These are phyloP conservation scores for Aureobasidium subglaciale DNA, from an alignment of 2,329 filamentous ascomycete genomes.

Conservation along the genomic window DNA sequence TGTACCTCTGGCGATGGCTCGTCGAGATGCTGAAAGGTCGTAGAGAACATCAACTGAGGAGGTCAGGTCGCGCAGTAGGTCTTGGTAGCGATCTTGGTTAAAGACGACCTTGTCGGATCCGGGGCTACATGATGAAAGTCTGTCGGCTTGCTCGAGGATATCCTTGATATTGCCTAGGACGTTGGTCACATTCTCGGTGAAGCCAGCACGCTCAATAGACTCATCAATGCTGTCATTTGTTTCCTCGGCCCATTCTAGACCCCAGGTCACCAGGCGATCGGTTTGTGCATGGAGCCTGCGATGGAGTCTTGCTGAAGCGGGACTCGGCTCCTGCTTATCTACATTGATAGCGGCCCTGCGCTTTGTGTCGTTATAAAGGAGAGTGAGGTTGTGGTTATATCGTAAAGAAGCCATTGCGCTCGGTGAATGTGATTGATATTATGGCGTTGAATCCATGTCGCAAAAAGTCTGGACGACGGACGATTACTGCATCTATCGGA, in stretches of 20 bases:
- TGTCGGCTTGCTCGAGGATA: slow-evolving; percentile 68
- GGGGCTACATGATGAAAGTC: slow-evolving; percentile 51
- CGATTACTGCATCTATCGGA: neutral
- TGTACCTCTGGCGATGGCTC: slow-evolving; percentile 34
- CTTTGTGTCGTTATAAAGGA: slow-evolving; percentile 76
- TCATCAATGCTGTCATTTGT: slow-evolving; percentile 60
- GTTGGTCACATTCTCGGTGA: slow-evolving; percentile 70
- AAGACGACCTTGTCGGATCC: slow-evolving; percentile 38
- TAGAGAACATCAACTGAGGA: slow-evolving; percentile 74
- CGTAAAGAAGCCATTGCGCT: slow-evolving; percentile 1
- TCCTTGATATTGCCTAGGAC: slow-evolving; percentile 77
- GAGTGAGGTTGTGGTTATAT: slow-evolving; percentile 43
- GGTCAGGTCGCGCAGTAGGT: slow-evolving; percentile 66
- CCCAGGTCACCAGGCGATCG: slow-evolving; percentile 72
- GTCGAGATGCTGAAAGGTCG: slow-evolving; percentile 62
- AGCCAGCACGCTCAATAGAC: slow-evolving; percentile 57
- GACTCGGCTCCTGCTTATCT: slow-evolving; percentile 53
- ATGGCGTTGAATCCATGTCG: slow-evolving; percentile 3
- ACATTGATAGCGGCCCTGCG: slow-evolving; percentile 56
- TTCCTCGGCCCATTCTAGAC: slow-evolving; percentile 67
- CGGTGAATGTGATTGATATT: neutral
- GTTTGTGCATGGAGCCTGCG: slow-evolving; percentile 74
- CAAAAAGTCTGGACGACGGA: neutral
- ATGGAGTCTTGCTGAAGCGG: slow-evolving; percentile 64
- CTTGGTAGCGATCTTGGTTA: slow-evolving; percentile 66